Conservation (phyloP, 2,329 filamentous ascomycete species). For the Penicillium decumbens region DNA sequence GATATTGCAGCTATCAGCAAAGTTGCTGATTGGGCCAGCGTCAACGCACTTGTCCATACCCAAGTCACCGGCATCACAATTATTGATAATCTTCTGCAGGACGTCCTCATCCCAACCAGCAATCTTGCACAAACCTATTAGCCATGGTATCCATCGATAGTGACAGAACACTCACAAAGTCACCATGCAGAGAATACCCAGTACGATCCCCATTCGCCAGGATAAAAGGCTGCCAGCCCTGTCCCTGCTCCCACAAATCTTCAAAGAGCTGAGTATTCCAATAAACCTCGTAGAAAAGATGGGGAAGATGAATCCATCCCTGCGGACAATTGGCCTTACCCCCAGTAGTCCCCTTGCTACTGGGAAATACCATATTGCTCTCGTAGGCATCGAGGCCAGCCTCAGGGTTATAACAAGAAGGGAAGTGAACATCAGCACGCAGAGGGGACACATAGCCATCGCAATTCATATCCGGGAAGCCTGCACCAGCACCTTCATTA, state of each 20-base stretch:
- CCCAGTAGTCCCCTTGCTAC: constrained; percentile 9
- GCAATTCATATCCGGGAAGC: constrained; percentile 20
- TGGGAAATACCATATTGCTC: constrained; percentile 12
- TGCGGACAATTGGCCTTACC: constrained; percentile 12
- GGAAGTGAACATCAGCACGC: constrained; percentile 16
- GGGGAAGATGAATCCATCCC: constrained; percentile 13
- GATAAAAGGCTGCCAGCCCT: constrained; percentile 11
- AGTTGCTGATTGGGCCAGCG: constrained; percentile 10
- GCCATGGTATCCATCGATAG: neutral
- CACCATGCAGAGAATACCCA: constrained; percentile 14
- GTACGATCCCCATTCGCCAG: constrained; percentile 14
- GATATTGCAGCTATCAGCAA: constrained; percentile 12
- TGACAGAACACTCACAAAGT: constrained; percentile 10
- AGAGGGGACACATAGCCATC: constrained; percentile 12
- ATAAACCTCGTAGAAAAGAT: constrained; percentile 19
- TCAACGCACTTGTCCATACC: constrained; percentile 16
- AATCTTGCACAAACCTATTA: constrained; percentile 8
- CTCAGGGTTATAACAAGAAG: constrained; percentile 15
- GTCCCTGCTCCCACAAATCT: constrained; percentile 9
- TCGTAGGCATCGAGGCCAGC: constrained; percentile 9
- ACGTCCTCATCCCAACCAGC: constrained; percentile 12
- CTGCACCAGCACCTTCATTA: constrained; percentile 11
- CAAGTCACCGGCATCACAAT: constrained; percentile 12
- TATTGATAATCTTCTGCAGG: constrained; percentile 17
- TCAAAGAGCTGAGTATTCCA: constrained; percentile 14